A percentile compares a stretch with the other conserved stretches of the same genome.
Conservation (phyloP, 306 rosid species). For the Castanea sativa region DNA sequence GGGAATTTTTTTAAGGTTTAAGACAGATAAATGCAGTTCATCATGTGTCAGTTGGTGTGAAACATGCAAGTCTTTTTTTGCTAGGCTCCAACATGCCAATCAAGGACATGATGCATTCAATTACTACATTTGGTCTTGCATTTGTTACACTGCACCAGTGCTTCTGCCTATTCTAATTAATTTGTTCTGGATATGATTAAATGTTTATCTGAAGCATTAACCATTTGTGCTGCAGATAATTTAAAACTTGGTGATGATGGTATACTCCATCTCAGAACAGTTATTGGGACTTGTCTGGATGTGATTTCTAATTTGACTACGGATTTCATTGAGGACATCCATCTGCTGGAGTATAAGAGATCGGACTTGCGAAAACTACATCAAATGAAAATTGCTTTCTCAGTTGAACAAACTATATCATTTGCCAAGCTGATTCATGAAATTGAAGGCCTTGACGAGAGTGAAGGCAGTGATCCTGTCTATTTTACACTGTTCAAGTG, state of each 20-base stretch:
- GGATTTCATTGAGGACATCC: slow-evolving; percentile 70
- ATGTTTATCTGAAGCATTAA: not conserved
- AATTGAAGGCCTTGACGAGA: slow-evolving; percentile 37
- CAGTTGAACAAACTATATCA: slow-evolving; percentile 68
- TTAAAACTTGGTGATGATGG: slow-evolving; percentile 46
- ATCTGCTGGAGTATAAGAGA: slow-evolving; percentile 50
- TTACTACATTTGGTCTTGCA: not conserved
- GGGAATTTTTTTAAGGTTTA: not conserved
- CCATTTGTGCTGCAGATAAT: slow-evolving; percentile 52
- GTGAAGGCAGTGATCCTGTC: slow-evolving; percentile 33
- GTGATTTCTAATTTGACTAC: slow-evolving; percentile 52
- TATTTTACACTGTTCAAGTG: slow-evolving; percentile 40
- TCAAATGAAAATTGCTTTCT: slow-evolving; percentile 80
- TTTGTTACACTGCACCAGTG: not conserved
- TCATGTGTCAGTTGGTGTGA: not conserved
- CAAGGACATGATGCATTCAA: not conserved
- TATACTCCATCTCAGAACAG: slow-evolving; percentile 34
- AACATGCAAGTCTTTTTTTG: not conserved
- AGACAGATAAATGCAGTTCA: not conserved
- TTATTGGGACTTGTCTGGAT: slow-evolving; percentile 65
- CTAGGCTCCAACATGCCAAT: not conserved
- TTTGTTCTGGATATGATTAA: not conserved
- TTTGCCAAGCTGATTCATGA: slow-evolving; percentile 62
- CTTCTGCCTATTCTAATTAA: not conserved
- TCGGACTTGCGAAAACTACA: slow-evolving; percentile 39